Base-by-base conservation (phyloP, 345 rosid species). In the Acer yangbiense region DNA sequence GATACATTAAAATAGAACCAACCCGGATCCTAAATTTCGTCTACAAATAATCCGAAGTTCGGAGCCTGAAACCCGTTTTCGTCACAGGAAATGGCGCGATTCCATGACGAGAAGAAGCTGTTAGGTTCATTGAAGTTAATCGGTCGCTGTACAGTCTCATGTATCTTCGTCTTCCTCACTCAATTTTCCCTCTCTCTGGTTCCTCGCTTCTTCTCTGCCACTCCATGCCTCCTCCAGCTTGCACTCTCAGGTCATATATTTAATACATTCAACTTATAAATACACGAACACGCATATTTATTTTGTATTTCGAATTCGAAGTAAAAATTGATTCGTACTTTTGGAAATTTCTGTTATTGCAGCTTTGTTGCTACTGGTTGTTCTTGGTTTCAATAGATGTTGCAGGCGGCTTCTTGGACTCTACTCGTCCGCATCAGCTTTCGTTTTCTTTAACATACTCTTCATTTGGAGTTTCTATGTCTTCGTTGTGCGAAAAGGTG, bases 401-500 rank as follows among this genome's bases (percentile, higher is more conserved):
- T 87, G 82, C 58, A 82, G 87, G 83, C 84, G 84, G 79, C 71
- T 87, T 23, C 77, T 84, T 67, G 86, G 89, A 70, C 80, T 86
- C 68, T 44, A 41, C 76, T 83, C 88, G 13, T 89, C 91, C 0
- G 91, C 92, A 64, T 85, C 91, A 21, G 92, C 89, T 75, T 80
- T 88, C 35, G 91, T 90, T 25, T 80, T 89, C 85, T 77, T 76
- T 81, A 86, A 21, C 48, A 50, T 84, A 29, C 46, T 84, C 20
- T 89, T 87, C 76, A 12, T 87, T 20, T 89, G 94, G 92, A 69
- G 48, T 78, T 84, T 86, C 75, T 88, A 89, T 69, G 23, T 79
- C 44, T 43, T 75, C 48, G 69, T 78, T 72, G 67, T 86, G 78
- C 86, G 89, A 73, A 76, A 66, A 85, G 94, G 92, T 90, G 68